These are phyloP conservation scores for Roridomyces roridus DNA, from an alignment of 768 basidiomycete species.

Conservation along the genomic window DNA sequence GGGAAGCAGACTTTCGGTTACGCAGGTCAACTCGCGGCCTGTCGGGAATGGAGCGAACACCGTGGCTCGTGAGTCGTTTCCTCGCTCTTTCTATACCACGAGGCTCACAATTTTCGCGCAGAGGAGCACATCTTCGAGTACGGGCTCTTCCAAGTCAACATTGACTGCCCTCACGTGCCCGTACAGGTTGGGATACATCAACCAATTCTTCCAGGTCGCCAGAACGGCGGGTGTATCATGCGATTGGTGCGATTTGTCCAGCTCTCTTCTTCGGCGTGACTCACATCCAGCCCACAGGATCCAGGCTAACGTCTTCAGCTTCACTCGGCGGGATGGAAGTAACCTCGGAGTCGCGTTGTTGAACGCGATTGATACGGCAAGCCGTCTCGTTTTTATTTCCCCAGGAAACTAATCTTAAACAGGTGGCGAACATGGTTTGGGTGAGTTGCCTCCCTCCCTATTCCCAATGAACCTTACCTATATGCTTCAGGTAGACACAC, in stretches of 20 bases:
- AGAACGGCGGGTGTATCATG: not conserved
- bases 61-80: not conserved
- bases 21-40: not conserved
- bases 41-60: not conserved
- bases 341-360: not conserved
- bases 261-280: too few species aligned
- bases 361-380: not conserved
- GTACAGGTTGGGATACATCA: conserved; percentile 7
- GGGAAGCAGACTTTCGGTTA: not conserved
- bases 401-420: not conserved
- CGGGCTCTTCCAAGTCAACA: too few species aligned
- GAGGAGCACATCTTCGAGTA: conserved; percentile 10
- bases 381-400: too few species aligned
- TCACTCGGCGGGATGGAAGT: not conserved
- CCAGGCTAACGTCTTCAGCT: not conserved
- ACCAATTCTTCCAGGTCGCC: not conserved
- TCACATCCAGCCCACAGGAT: too few species aligned
- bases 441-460: too few species aligned
- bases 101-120: not conserved
- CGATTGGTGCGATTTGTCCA: not conserved
- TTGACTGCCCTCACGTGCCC: too few species aligned
- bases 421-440: conserved; percentile 10
- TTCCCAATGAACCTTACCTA: too few species aligned
- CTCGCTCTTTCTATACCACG: not conserved
- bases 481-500: too few species aligned